These are phyloP conservation scores for Sanghuangporus sanghuang DNA, from an alignment of 1,284 basidiomycete genomes.

Conservation along the genomic window DNA sequence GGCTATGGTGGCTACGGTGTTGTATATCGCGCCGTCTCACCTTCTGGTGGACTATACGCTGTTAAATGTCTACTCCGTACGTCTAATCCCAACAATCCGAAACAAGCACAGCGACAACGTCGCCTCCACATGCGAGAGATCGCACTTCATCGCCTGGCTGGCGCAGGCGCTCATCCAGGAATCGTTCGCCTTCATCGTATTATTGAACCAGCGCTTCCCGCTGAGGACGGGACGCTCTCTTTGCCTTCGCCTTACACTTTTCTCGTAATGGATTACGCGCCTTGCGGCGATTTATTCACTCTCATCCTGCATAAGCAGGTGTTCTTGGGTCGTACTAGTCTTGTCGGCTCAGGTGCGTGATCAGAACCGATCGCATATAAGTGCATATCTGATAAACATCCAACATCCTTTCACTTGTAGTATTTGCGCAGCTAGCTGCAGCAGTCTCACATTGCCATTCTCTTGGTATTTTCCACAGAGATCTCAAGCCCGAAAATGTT, in stretches of 20 bases:
- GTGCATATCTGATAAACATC: neutral
- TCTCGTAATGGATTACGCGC: slow-evolving; percentile 51
- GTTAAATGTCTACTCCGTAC: slow-evolving; percentile 82
- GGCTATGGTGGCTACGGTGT: slow-evolving; percentile 97
- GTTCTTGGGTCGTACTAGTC: slow-evolving; percentile 17
- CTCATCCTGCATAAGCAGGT: slow-evolving; percentile 28
- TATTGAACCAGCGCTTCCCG: slow-evolving; percentile 46
- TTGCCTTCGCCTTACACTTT: slow-evolving; percentile 27
- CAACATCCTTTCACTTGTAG: slow-evolving; percentile 20
- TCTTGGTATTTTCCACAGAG: slow-evolving; percentile 77
- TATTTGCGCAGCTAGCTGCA: slow-evolving; percentile 75
- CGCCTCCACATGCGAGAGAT: slow-evolving; percentile 77
- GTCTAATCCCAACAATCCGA: slow-evolving; percentile 36
- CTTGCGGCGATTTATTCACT: slow-evolving; percentile 53
- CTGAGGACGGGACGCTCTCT: slow-evolving; percentile 15
- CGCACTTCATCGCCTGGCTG: slow-evolving; percentile 83
- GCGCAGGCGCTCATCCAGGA: slow-evolving; percentile 77
- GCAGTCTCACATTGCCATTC: slow-evolving; percentile 70
- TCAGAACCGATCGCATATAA: slow-evolving; percentile 44
- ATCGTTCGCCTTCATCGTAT: slow-evolving; percentile 90
- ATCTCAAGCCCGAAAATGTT: slow-evolving; percentile 89
- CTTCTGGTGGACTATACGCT: slow-evolving; percentile 64
- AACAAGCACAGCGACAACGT: slow-evolving; percentile 55
- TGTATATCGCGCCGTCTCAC: slow-evolving; percentile 84
- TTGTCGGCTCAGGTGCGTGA: slow-evolving; percentile 7